Percentiles rank a stretch among this genome's conserved stretches.
Conservation (phyloP, 2,329 filamentous ascomycete genomes). For the Mollisia scopiformis region DNA sequence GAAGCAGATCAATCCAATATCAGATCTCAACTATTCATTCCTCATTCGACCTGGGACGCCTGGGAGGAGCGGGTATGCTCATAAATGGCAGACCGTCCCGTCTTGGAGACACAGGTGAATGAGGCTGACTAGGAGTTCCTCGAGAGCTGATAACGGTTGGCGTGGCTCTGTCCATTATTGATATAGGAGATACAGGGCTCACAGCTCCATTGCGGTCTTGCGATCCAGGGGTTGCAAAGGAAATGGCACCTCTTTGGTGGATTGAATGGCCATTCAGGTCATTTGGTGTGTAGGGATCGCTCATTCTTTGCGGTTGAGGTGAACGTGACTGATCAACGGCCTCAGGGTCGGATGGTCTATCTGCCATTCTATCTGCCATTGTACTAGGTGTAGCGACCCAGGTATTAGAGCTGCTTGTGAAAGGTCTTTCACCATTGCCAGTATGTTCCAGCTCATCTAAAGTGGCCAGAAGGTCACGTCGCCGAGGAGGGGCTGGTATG, state of each 20-base stretch:
- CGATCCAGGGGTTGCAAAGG: conserved; percentile 27
- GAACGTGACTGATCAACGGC: conserved; percentile 5
- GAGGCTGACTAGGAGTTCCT: conserved; percentile 19
- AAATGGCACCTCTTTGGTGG: conserved; percentile 33
- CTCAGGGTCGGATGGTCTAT: conserved; percentile 1
- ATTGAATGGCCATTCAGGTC: conserved; percentile 27
- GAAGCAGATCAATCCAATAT: not conserved
- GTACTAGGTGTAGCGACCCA: conserved; percentile 2
- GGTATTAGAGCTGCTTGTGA: conserved; percentile 7
- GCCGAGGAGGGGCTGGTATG: conserved; percentile 64
- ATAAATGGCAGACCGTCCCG: conserved; percentile 28
- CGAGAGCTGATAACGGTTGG: conserved; percentile 17
- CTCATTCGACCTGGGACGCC: conserved; percentile 25
- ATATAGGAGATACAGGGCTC: conserved; percentile 17
- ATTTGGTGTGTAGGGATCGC: conserved; percentile 33
- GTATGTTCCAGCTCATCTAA: conserved; percentile 48
- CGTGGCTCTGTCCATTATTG: conserved; percentile 4
- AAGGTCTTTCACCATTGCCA: conserved; percentile 11
- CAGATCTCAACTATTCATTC: conserved; percentile 9
- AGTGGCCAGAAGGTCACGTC: conserved; percentile 58
- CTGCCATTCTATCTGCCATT: not conserved
- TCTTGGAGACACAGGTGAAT: conserved; percentile 21
- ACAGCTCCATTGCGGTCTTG: conserved; percentile 15
- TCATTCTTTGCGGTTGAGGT: conserved; percentile 19
- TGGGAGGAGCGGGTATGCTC: conserved; percentile 35